A percentile compares a stretch with the other conserved stretches of the same genome.
phyloP scores from a whole-genome alignment of 176 grass and related monocot species.

The Alloteropsis semialata region DNA sequence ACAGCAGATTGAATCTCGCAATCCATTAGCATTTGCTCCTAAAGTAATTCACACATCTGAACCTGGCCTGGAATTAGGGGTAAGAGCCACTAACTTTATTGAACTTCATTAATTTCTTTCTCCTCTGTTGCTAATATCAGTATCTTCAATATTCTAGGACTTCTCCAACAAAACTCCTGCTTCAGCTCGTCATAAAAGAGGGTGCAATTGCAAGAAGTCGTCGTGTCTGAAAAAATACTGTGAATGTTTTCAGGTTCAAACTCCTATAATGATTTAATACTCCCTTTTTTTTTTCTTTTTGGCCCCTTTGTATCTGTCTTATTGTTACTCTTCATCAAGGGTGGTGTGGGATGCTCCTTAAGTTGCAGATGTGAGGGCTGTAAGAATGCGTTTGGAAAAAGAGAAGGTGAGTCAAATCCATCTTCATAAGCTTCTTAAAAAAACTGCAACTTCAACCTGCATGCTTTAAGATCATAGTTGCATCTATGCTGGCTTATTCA shows the following conservation, averaged over 20 bases:
- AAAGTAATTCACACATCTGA: conserved; percentile 90
- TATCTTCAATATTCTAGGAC: conserved; percentile 46
- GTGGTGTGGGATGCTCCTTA: conserved; percentile 85
- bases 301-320: conserved; percentile 19
- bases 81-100: conserved; percentile 36
- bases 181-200: conserved; percentile 94
- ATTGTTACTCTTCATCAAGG: conserved; percentile 59
- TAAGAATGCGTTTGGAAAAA: conserved; percentile 93
- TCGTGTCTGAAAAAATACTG: conserved; percentile 96
- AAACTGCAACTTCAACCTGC: conserved; percentile 4
- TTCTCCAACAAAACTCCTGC: conserved; percentile 91
- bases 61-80: conserved; percentile 60
- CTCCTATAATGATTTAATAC: conserved; percentile 24
- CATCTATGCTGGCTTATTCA: conserved; percentile 11
- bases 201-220: conserved; percentile 98
- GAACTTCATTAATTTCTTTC: conserved; percentile 21
- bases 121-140: conserved; percentile 27
- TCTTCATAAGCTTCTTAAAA: conserved; percentile 6
- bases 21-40: conserved; percentile 98
- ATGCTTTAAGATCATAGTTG: conserved; percentile 15
- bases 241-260: conserved; percentile 92
- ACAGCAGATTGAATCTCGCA: conserved; percentile 93
- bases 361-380: conserved; percentile 94
- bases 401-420: conserved; percentile 65
- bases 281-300: conserved; percentile 15